These are phyloP conservation scores for Tetrahymena elliotti DNA, from an alignment of 73 alveolate species.

Conservation along the genomic window DNA sequence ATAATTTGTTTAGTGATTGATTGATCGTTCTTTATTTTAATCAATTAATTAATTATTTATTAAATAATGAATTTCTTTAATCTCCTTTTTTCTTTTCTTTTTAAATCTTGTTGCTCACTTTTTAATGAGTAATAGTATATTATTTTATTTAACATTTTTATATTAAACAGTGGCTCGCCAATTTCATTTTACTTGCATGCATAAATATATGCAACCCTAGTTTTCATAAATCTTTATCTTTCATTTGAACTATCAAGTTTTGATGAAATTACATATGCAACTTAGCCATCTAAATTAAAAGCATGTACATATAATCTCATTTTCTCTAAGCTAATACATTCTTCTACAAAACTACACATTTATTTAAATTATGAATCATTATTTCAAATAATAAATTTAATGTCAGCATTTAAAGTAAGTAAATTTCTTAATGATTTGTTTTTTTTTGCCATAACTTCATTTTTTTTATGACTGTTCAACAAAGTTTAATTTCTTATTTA, in stretches of 20 bases:
- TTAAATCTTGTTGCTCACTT: neutral
- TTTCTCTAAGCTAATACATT: no score
- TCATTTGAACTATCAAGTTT: neutral
- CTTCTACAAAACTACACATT: neutral
- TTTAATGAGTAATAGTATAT: neutral
- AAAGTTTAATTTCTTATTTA: no score
- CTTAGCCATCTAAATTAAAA: neutral
- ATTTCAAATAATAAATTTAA: no score
- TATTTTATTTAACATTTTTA: neutral
- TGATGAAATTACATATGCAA: neutral
- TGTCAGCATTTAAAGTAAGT: no score
- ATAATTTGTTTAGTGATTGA: neutral
- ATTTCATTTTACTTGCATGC: no score
- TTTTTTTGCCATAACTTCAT: no score
- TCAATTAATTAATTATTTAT: neutral
- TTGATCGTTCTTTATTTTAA: neutral
- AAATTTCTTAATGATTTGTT: no score
- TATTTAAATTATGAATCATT: no score
- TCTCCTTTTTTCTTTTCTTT: neutral
- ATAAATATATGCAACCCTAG: neutral
- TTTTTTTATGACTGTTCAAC: no score
- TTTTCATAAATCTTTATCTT: neutral
- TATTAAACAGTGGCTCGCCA: neutral
- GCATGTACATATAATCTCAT: no score
- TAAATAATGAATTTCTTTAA: neutral